phyloP scores from a whole-genome alignment of 2,329 filamentous ascomycete genomes.

The Akanthomyces uredinophilus region DNA sequence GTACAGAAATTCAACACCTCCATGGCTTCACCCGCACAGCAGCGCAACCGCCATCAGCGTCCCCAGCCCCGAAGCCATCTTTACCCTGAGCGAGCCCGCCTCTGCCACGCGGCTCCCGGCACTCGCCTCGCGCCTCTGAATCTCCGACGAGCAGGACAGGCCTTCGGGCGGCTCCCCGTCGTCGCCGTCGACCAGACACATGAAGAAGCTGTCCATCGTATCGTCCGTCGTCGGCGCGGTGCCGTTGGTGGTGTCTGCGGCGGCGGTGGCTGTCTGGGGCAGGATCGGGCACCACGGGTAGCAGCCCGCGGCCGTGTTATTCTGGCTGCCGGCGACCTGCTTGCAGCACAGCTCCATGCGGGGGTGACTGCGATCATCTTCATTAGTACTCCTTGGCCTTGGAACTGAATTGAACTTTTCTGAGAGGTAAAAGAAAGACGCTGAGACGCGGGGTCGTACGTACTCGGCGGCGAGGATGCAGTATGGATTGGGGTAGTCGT shows the following conservation, averaged over 20 bases:
- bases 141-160: background rate
- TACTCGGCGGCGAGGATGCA: background rate
- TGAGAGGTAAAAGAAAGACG: no score
- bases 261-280: background rate
- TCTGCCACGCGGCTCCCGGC: background rate
- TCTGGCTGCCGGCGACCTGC: background rate
- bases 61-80: background rate
- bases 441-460: background rate
- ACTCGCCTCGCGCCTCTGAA: background rate
- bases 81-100: background rate
- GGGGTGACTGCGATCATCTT: background rate
- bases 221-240: background rate
- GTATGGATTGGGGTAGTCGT: background rate
- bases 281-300: constrained; percentile 1
- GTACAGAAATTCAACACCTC: no score
- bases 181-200: background rate
- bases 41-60: background rate
- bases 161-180: background rate
- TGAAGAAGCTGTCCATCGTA: background rate
- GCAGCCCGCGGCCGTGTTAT: background rate
- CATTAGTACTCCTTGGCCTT: background rate
- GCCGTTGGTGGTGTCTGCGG: background rate
- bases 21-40: background rate
- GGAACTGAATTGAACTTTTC: no score
- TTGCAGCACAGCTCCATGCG: background rate